These are phyloP conservation scores for Toxicodendron radicans DNA, from an alignment of 345 rosid genomes.

Conservation along the genomic window DNA sequence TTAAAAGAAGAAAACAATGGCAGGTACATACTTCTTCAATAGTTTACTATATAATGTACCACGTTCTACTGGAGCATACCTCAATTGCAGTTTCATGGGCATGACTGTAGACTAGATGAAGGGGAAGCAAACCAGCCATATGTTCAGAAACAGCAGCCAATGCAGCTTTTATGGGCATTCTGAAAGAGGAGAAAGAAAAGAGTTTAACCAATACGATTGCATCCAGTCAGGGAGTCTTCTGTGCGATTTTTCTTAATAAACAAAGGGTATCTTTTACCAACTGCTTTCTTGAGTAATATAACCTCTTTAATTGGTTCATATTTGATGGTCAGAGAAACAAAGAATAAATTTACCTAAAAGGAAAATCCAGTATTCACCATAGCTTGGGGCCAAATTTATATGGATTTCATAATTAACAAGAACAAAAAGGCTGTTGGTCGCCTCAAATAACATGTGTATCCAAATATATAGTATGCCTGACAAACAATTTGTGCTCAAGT, in stretches of 20 bases:
- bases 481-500: neutral
- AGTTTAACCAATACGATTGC: neutral
- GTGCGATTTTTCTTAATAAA: neutral
- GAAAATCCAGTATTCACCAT: neutral
- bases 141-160: constrained; percentile 92
- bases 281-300: neutral
- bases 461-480: neutral
- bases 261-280: neutral
- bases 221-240: neutral
- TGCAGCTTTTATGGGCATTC: constrained; percentile 91
- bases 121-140: constrained; percentile 96
- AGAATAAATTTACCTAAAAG: neutral
- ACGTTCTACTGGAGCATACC: constrained; percentile 41
- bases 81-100: constrained; percentile 96
- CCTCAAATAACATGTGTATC: neutral
- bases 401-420: constrained; percentile 3
- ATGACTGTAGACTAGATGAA: constrained; percentile 90
- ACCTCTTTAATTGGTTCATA: neutral
- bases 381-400: neutral
- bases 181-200: constrained; percentile 22
- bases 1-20: neutral
- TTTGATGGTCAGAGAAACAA: neutral
- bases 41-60: neutral
- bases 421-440: neutral
- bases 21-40: neutral